Base-by-base conservation (phyloP, 2,329 filamentous ascomycete species). In the Trichoderma koningii region DNA sequence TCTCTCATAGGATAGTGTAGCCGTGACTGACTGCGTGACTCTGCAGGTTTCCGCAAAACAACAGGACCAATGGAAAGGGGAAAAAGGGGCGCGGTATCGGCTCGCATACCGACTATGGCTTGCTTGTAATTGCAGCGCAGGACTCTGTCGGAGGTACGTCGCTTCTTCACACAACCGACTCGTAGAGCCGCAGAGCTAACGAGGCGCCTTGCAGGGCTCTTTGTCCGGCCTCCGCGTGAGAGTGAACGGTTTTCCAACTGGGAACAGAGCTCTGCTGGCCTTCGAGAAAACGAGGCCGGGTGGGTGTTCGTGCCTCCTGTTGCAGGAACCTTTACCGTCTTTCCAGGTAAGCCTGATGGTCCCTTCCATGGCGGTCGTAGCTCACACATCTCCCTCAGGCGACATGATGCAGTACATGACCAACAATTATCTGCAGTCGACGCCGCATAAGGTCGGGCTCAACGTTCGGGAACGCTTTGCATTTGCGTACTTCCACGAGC, bases 331-430 rank as follows among this genome's bases (percentile, higher is more conserved):
- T 80, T 82, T 66, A 83, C 81, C 1, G 81, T 83, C 19, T 83
- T 83, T 69, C 81, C 81, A 45, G 79, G 79, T 77, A 73, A 66
- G 66, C 59, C 5, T n/a, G 19, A 30, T 5, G 7, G 45, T 15
- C 10, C 26, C 3, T 9, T 5, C 14, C 26, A 15, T 9, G 6
- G 23, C 21, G 26, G 34, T 7, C 15, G 26, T 23, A 6, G 41
- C 50, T 63, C 26, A 63, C 19, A 19, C 26, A 15, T 38, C 28
- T 34, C 9, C n/a, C 3, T 12, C n/a, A 63, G 81, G 81, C 10
- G 81, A 83, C 67, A 83, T 83, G 78, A 78, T 83, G 78, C 80
- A 83, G 66, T 82, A 82, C 69, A 74, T 83, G 67, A 83, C 81
- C 41, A 76, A 77, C 70, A 77, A 75, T 34, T 74, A 74, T 67